Conservation (phyloP, 371 early-diverging fungal species). For the Parasitella parasitica region DNA sequence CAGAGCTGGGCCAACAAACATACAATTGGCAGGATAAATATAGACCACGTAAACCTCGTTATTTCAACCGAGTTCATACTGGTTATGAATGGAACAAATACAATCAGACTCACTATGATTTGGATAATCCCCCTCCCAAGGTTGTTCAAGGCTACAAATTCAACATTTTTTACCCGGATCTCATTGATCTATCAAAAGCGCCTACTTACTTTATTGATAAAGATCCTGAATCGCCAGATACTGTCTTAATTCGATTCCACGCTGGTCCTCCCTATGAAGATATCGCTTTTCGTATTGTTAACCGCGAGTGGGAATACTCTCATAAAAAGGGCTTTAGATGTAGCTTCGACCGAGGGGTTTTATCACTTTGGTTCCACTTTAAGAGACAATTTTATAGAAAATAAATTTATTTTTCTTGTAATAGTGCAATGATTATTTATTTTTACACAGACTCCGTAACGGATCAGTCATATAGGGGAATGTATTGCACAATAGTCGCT, state of each 20-base stretch:
- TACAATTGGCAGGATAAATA: conserved; percentile 92
- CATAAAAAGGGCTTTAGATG: conserved; percentile 91
- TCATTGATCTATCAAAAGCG: conserved; percentile 84
- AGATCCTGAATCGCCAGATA: conserved; percentile 75
- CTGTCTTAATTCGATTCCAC: conserved; percentile 83
- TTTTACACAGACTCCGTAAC: no score
- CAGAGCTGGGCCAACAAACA: conserved; percentile 59
- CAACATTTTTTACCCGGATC: conserved; percentile 96
- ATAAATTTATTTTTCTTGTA: conserved; percentile 29
- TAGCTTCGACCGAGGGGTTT: conserved; percentile 87
- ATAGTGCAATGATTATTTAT: no score
- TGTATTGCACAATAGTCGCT: no score
- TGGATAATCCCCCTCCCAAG: conserved; percentile 97
- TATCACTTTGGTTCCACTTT: conserved; percentile 93
- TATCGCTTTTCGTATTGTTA: conserved; percentile 92
- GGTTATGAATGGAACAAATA: conserved; percentile 99
- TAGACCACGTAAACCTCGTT: conserved; percentile 91
- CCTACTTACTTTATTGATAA: conserved; percentile 86
- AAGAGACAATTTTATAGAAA: conserved; percentile 83
- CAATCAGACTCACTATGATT: conserved; percentile 95
- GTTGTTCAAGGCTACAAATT: conserved; percentile 96
- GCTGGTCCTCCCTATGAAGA: conserved; percentile 97
- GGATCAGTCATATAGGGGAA: no score
- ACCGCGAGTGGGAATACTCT: conserved; percentile 93
- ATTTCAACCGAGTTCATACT: conserved; percentile 93